Conservation (phyloP, 352 stramenopile genomes). For the Pythium aquatile region DNA sequence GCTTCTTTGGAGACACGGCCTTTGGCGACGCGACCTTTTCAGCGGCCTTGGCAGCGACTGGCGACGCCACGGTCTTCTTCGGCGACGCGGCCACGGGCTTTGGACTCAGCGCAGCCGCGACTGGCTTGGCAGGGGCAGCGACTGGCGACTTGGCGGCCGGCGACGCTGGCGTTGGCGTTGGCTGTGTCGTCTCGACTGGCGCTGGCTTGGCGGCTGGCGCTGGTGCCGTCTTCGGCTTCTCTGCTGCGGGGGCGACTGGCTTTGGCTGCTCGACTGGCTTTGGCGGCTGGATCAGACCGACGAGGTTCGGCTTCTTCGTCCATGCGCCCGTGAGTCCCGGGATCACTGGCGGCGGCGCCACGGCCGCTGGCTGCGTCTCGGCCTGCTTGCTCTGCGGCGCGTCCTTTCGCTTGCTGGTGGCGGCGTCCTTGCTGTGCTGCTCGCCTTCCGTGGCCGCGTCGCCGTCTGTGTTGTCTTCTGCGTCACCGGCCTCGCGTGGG, state of each 20-base stretch:
- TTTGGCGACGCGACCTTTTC: constrained; percentile 28
- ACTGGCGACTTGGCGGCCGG: constrained; percentile 1
- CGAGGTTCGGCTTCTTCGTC: constrained; percentile 33
- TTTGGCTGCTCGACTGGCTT: constrained; percentile 26
- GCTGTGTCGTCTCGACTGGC: not conserved
- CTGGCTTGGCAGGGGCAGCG: not conserved
- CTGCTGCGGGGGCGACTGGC: constrained; percentile 15
- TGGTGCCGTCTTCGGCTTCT: constrained; percentile 12
- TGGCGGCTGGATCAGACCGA: constrained; percentile 17
- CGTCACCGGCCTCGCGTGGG: constrained; percentile 43
- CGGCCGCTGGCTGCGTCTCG: constrained; percentile 33
- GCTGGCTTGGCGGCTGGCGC: constrained; percentile 1
- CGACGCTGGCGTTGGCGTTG: constrained; percentile 9
- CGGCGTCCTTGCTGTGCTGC: constrained; percentile 6
- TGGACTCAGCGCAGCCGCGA: constrained; percentile 7
- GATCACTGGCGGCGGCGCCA: constrained; percentile 30
- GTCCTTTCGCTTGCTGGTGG: constrained; percentile 35
- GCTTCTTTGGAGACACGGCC: constrained; percentile 28
- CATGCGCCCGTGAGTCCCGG: constrained; percentile 28
- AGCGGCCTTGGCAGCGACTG: constrained; percentile 17
- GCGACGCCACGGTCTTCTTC: constrained; percentile 21
- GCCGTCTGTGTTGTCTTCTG: constrained; percentile 47
- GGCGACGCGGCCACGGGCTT: constrained; percentile 17
- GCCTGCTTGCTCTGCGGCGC: constrained; percentile 31
- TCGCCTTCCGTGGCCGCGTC: constrained; percentile 29